phyloP scores from a whole-genome alignment of 2,329 filamentous ascomycete genomes.

The Zalaria obscura region DNA sequence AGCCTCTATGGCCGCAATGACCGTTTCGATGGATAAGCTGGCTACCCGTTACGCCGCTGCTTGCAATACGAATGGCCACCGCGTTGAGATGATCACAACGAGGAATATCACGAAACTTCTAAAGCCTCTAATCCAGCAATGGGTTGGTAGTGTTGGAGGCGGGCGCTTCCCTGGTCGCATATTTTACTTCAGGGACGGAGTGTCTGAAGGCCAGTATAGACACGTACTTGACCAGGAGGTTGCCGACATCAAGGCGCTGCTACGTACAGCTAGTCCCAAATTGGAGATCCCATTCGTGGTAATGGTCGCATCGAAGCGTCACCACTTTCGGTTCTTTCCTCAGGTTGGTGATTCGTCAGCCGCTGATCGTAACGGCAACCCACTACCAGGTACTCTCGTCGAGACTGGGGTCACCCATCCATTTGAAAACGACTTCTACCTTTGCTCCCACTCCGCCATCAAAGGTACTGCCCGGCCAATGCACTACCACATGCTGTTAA shows the following conservation, averaged over 20 bases:
- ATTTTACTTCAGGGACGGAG: constrained; percentile 87
- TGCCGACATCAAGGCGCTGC: constrained; percentile 46
- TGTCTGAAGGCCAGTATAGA: constrained; percentile 72
- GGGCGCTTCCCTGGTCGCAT: constrained; percentile 55
- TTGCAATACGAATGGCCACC: constrained; percentile 70
- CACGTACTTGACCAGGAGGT: constrained; percentile 74
- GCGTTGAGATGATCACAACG: constrained; percentile 62
- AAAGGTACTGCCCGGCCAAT: constrained; percentile 89
- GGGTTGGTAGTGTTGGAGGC: constrained; percentile 42
- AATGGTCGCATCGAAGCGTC: constrained; percentile 81
- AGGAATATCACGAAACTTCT: constrained; percentile 54
- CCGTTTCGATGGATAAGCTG: constrained; percentile 59
- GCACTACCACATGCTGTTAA: constrained; percentile 68
- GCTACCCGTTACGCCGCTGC: constrained; percentile 65
- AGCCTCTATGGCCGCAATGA: constrained; percentile 76
- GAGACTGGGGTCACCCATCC: constrained; percentile 85
- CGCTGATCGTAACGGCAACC: constrained; percentile 65
- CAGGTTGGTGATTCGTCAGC: constrained; percentile 32
- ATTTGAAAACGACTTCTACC: constrained; percentile 77
- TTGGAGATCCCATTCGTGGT: constrained; percentile 59
- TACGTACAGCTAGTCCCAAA: constrained; percentile 18
- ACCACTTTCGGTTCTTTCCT: constrained; percentile 89
- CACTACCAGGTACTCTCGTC: constrained; percentile 73
- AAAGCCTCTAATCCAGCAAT: constrained; percentile 45
- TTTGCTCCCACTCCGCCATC: constrained; percentile 61